These are phyloP conservation scores for Leptosphaerulina australis DNA, from an alignment of 2,329 filamentous ascomycete species.

Conservation along the genomic window DNA sequence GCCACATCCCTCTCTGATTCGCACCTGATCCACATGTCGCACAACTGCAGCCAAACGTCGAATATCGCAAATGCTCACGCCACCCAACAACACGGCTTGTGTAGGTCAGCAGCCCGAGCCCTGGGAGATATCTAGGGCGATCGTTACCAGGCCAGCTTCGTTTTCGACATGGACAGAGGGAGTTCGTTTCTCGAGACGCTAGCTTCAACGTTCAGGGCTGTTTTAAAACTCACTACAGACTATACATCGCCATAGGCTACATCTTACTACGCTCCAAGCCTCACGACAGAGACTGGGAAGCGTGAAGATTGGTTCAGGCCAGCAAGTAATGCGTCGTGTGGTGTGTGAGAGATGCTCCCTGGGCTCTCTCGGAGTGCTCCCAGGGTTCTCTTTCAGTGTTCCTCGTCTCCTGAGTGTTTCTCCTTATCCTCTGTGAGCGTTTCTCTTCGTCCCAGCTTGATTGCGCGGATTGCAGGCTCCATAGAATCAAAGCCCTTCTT, in stretches of 20 bases:
- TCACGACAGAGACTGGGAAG: neutral
- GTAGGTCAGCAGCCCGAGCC: conserved; percentile 9
- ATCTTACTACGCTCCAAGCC: no score
- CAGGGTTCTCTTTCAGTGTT: no score
- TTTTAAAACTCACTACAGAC: conserved; percentile 8
- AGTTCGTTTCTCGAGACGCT: neutral
- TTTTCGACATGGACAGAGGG: neutral
- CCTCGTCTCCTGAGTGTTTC: no score
- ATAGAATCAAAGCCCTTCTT: conserved; percentile 17
- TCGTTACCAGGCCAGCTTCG: neutral
- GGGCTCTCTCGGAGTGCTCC: no score
- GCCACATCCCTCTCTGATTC: conserved; percentile 9
- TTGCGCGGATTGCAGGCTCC: neutral
- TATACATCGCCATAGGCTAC: neutral
- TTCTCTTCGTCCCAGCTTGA: neutral
- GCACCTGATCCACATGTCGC: conserved; percentile 2
- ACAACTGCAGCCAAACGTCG: conserved; percentile 7
- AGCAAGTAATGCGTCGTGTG: no score
- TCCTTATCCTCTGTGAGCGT: no score
- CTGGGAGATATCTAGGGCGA: neutral
- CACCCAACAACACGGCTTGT: neutral
- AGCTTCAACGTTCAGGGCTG: neutral
- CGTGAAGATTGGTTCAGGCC: neutral
- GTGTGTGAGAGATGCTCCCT: no score
- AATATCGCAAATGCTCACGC: conserved; percentile 8